Evolutionary conservation across 805 yeast genomes (phyloP).

Genomic region (Yamadazyma phyllophila): DNA sequence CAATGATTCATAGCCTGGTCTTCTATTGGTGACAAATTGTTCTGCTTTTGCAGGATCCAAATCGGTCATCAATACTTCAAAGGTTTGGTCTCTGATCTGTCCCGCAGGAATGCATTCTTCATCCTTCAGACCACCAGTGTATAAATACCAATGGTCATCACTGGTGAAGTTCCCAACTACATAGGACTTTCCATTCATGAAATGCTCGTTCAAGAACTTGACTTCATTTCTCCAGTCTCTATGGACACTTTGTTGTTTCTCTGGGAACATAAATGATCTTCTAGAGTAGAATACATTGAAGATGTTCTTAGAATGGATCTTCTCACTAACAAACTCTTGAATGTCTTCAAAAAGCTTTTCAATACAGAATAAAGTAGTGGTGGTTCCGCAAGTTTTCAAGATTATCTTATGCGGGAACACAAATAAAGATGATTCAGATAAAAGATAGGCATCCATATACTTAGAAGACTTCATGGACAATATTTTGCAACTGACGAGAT

Average conservation of each 20-base stretch:
- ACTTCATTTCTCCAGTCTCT: slow-evolving; percentile 84
- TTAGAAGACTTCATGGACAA: slow-evolving; percentile 70
- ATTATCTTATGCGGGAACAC: slow-evolving; percentile 84
- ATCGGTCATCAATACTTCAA: slow-evolving; percentile 90
- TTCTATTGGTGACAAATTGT: slow-evolving; percentile 57
- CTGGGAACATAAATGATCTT: slow-evolving; percentile 90
- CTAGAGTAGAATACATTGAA: slow-evolving; percentile 84
- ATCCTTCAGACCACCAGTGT: slow-evolving; percentile 51
- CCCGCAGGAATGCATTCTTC: slow-evolving; percentile 4
- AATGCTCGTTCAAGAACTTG: slow-evolving; percentile 60
- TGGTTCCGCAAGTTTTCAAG: slow-evolving; percentile 94
- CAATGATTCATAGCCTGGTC: slow-evolving; percentile 38
- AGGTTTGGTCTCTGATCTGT: slow-evolving; percentile 56
- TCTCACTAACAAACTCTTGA: slow-evolving; percentile 24
- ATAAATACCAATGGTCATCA: slow-evolving; percentile 89
- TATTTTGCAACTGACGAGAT: slow-evolving; percentile 83
- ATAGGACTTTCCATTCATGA: slow-evolving; percentile 60
- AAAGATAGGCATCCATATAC: slow-evolving; percentile 74
- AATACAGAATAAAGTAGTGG: slow-evolving; percentile 81
- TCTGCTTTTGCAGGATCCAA: slow-evolving; percentile 55
- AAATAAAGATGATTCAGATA: slow-evolving; percentile 87
- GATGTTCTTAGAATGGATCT: slow-evolving; percentile 28
- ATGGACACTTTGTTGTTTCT: slow-evolving; percentile 77
- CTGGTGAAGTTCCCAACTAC: slow-evolving; percentile 73
- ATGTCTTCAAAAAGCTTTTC: slow-evolving; percentile 54